Evolutionary conservation across 1,284 basidiomycete genomes (phyloP).

Genomic region (Melampsora larici-populina): DNA sequence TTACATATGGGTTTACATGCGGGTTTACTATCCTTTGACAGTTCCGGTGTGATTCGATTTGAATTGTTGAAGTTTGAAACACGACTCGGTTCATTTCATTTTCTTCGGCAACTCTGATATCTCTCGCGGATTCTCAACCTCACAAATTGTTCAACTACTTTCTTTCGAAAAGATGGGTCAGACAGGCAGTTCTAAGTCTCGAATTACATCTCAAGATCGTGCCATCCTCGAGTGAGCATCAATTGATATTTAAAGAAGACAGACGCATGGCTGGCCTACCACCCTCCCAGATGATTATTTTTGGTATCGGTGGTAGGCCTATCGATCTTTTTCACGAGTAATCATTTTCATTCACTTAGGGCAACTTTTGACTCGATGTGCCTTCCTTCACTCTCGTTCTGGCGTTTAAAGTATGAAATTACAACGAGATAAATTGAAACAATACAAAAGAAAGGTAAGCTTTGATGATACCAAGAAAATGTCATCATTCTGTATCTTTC

Average conservation of each 20-base stretch:
- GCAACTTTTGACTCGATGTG: too few species aligned
- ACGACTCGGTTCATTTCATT: neutral
- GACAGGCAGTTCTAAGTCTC: neutral
- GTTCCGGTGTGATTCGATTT: too few species aligned
- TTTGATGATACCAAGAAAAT: neutral
- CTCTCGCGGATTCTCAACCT: neutral
- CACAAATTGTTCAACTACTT: neutral
- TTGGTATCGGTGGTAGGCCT: too few species aligned
- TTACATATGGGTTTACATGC: too few species aligned
- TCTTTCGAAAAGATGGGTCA: neutral
- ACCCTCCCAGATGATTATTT: too few species aligned
- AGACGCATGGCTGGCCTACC: too few species aligned
- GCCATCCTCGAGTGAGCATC: neutral
- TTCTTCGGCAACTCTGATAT: neutral
- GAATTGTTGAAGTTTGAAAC: neutral
- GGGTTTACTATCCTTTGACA: too few species aligned
- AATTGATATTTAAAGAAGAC: neutral
- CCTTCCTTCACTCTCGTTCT: too few species aligned
- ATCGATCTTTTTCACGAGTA: too few species aligned
- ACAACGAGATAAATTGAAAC: conserved; percentile 89
- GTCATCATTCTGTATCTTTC: too few species aligned
- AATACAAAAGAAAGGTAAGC: conserved; percentile 85
- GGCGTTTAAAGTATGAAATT: conserved; percentile 63
- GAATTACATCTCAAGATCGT: neutral
- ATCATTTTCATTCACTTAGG: too few species aligned